Base-by-base conservation (phyloP, 2,329 filamentous ascomycete genomes). In the Neoscytalidium dimidiatum region DNA sequence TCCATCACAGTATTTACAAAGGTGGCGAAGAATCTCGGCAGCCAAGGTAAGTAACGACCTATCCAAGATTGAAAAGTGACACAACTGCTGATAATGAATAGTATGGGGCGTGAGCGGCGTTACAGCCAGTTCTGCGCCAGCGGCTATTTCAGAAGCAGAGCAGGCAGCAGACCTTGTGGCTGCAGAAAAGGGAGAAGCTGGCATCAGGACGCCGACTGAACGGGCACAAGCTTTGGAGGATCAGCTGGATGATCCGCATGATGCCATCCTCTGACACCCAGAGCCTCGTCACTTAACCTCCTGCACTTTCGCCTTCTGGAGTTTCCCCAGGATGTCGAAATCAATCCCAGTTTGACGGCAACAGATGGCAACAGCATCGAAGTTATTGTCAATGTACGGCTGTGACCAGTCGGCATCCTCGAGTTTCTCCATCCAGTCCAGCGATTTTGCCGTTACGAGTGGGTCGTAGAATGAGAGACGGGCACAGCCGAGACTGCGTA, bases 381-480 rank as follows among this genome's bases (percentile, higher is more conserved):
- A 84, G 14, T 67, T 61, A 41, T 78, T 73, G 29, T 64, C 62
- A 17, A 84, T 70, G 5, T 67, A 69, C 23, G 75, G 69, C 11
- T 67, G 69, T 1, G 70, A 77, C 82, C 82, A 84, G 3, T 76
- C 69, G 3, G 68, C 66, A 48, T 79, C 77, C 41, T 78, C 77
- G 2, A 83, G 69, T 2, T 77, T 77, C 4, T 71, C 57, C 28
- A 84, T 78, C 46, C 79, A 75, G 21, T 78, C 77, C 19, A 84
- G 73, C 2, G 73, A 74, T 17, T 75, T 74, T 64, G 83, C 81
- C 44, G 74, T 69, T 14, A 83, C 81, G 21, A 82, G 67, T 1
- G 81, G 77, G 67, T 84, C 82, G 3, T 74, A 77, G 75, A 80
- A 84, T 52, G 71, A 67, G 33, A 84, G 78, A n/a, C 82, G 71